phyloP scores from a whole-genome alignment of 441 rosid species.

The Metrosideros polymorpha region DNA sequence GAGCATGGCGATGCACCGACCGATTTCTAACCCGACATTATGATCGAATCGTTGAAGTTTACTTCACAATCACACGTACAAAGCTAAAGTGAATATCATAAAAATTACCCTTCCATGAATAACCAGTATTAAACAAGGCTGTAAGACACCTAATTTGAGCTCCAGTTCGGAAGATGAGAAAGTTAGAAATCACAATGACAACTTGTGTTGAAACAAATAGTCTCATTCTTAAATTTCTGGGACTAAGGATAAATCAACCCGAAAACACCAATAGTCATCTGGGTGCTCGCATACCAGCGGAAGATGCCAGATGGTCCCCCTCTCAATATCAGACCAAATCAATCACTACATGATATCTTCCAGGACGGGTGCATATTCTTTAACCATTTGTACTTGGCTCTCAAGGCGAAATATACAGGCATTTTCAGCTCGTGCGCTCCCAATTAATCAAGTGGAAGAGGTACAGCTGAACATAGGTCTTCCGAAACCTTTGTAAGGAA shows the following conservation, averaged over 20 bases:
- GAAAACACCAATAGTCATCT: constrained; percentile 4
- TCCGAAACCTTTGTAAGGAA: background rate
- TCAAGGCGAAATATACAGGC: constrained; percentile 18
- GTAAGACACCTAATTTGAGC: background rate
- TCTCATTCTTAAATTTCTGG: background rate
- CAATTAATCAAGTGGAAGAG: background rate
- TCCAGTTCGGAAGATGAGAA: background rate
- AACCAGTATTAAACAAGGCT: background rate
- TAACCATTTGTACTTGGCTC: constrained; percentile 20
- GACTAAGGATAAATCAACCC: constrained; percentile 1
- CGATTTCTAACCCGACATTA: background rate
- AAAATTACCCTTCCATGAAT: background rate
- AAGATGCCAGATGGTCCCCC: constrained; percentile 4
- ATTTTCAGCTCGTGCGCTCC: constrained; percentile 7
- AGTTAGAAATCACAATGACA: background rate
- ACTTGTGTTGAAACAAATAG: background rate
- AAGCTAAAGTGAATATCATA: background rate
- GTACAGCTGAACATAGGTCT: rapidly evolving
- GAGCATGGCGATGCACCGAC: background rate
- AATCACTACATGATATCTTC: constrained; percentile 8
- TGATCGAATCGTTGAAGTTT: background rate
- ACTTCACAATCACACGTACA: background rate
- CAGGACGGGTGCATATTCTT: constrained; percentile 1
- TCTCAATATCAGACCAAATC: background rate
- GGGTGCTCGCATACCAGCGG: background rate